A percentile compares a stretch with the other conserved stretches of the same genome.
Evolutionary conservation across 1,284 basidiomycete species (phyloP).

Genomic region (Apiotrichum sp.): DNA sequence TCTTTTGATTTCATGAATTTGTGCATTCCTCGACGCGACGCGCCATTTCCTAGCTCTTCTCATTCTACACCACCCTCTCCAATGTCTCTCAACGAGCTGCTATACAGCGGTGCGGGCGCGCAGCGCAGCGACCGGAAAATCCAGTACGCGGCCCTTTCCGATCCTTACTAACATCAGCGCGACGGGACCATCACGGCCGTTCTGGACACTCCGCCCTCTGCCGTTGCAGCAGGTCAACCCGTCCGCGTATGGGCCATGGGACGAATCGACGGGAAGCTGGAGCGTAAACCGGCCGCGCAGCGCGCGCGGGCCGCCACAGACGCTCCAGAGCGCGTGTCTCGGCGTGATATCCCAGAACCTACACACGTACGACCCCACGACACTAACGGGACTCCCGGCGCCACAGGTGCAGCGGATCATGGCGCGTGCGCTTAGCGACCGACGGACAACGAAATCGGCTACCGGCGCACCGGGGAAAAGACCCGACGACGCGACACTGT

Average conservation of each 20-base stretch:
- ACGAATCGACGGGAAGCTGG: not conserved
- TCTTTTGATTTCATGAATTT: too few relatives aligned
- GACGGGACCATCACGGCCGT: constrained; percentile 12
- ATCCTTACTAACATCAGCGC: constrained; percentile 1
- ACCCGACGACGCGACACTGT: constrained; percentile 38
- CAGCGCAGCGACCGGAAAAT: too few relatives aligned
- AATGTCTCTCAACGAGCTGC: too few relatives aligned
- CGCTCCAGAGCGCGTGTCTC: constrained; percentile 28
- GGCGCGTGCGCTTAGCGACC: constrained; percentile 14
- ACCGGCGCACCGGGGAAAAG: not conserved
- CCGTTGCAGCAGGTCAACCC: constrained; percentile 26
- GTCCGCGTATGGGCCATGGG: not conserved
- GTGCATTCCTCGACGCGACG: too few relatives aligned
- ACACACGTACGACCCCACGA: constrained; percentile 19
- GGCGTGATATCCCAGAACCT: constrained; percentile 27
- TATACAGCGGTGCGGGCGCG: too few relatives aligned
- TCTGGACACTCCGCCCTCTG: constrained; percentile 32
- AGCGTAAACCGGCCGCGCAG: not conserved
- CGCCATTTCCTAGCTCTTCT: too few relatives aligned
- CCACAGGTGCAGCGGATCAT: constrained; percentile 21
- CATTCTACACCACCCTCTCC: too few relatives aligned
- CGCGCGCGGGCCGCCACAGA: constrained; percentile 8
- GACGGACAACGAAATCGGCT: not conserved
- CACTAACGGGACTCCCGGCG: constrained; percentile 19
- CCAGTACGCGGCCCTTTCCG: too few relatives aligned